These are phyloP conservation scores for Fusarium pilosicola DNA, from an alignment of 2,329 filamentous ascomycete genomes.

Conservation along the genomic window DNA sequence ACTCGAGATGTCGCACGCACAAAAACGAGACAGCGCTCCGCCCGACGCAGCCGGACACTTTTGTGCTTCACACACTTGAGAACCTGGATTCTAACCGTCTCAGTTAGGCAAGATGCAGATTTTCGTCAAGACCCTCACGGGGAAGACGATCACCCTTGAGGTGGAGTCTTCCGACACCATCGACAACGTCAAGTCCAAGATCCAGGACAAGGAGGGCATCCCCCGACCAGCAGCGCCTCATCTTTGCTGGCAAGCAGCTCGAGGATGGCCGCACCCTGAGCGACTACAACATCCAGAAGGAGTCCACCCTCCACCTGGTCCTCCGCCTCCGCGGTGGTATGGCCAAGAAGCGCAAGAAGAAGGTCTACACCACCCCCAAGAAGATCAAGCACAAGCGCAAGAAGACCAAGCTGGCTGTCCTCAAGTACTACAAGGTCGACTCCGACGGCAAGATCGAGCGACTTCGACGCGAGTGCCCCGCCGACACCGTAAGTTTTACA, in stretches of 20 bases:
- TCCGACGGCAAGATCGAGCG: conserved; percentile 99
- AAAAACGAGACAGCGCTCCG: conserved; percentile 6
- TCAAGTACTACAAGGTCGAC: conserved; percentile 99
- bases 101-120: conserved; percentile 77
- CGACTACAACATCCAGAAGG: conserved; percentile 99
- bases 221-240: conserved; percentile 99
- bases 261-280: conserved; percentile 98
- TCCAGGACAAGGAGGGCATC: conserved; percentile 99
- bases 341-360: conserved; percentile 99
- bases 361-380: conserved; percentile 99
- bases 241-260: conserved; percentile 99
- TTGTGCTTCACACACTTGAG: neutral
- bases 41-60: neutral
- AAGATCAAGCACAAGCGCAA: conserved; percentile 99
- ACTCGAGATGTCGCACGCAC: neutral
- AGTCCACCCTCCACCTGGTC: conserved; percentile 97
- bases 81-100: conserved; percentile 53
- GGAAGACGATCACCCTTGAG: conserved; percentile 99
- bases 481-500: conserved; percentile 75
- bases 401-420: conserved; percentile 99
- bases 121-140: conserved; percentile 90
- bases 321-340: conserved; percentile 94
- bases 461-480: conserved; percentile 96
- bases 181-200: conserved; percentile 99
- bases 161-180: conserved; percentile 99